Evolutionary conservation across 2,329 filamentous ascomycete genomes (phyloP).

Genomic region (Curvularia sp.): DNA sequence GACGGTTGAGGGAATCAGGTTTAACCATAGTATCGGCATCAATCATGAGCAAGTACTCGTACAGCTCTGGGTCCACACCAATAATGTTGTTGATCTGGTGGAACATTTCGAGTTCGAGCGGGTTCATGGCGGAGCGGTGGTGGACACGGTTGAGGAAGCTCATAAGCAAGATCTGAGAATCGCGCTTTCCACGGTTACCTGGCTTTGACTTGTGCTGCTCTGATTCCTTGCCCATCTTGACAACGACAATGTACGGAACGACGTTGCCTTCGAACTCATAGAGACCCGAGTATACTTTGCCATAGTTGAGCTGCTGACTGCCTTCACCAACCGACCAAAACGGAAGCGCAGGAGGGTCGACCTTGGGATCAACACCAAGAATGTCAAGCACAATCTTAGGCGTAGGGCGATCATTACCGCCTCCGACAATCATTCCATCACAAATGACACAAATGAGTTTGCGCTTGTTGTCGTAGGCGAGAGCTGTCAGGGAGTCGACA

Average conservation of each 20-base stretch:
- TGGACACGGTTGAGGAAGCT: constrained; percentile 98
- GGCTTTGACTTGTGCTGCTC: constrained; percentile 91
- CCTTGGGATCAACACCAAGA: constrained; percentile 93
- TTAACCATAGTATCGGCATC: constrained; percentile 95
- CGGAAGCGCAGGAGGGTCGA: constrained; percentile 90
- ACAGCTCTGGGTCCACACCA: constrained; percentile 94
- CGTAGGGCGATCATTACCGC: constrained; percentile 93
- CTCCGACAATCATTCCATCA: constrained; percentile 95
- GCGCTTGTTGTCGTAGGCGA: constrained; percentile 97
- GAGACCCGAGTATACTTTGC: constrained; percentile 96
- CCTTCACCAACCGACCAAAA: constrained; percentile 93
- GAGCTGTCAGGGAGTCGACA: constrained; percentile 88
- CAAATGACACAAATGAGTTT: constrained; percentile 97
- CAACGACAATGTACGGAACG: constrained; percentile 92
- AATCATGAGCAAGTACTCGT: constrained; percentile 97
- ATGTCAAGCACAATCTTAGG: constrained; percentile 98
- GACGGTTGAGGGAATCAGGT: constrained; percentile 88
- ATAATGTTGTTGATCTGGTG: constrained; percentile 99
- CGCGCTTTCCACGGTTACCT: constrained; percentile 97
- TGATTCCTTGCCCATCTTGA: constrained; percentile 97
- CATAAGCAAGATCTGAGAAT: constrained; percentile 95
- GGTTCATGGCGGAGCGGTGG: constrained; percentile 91
- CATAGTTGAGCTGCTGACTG: constrained; percentile 94
- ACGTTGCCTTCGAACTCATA: constrained; percentile 98
- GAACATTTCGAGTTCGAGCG: constrained; percentile 96